Base-by-base conservation (phyloP, 2,329 filamentous ascomycete species). In the Bipolaris sorokiniana region DNA sequence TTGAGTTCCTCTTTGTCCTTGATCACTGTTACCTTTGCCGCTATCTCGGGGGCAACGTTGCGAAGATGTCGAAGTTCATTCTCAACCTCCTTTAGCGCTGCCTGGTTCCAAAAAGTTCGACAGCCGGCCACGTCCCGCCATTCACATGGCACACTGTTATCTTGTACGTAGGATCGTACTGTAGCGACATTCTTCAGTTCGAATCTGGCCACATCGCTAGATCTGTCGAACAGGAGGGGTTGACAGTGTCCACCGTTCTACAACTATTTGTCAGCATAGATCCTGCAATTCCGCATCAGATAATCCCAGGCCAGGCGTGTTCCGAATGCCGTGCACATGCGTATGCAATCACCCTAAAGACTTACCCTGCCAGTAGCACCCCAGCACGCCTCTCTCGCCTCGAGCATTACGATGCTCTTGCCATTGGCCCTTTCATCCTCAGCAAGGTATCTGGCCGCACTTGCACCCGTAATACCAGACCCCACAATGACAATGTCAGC, bases 281-380 rank as follows among this genome's bases (percentile, higher is more conserved):
- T 54, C 16, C 31, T 13, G 10, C 2, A 28, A 18, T 11, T 9
- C 31, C 22, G 9, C 9, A 15, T 23, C 31, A 4, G 40, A 36
- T 31, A 22, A 34, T 7, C 16, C n/a, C n/a, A 33, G 10, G 18
- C 15, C 42, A 45, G 7, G n/a, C 28, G 7, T 18, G 13, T 5
- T 20, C 44, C 28, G 28, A 31, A n/a, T 48, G 15, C 9, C 9
- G 22, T 18, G 7, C 16, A n/a, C 33, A 28, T 10, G 23, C 28
- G n/a, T 26, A 15, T 3, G 4, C 1, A 11, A 36, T n/a, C 23
- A 37, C 1, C 15, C 15, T 13, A 23, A 47, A 3, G 37, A 67
- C 86, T 81, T 69, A 90, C 88, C 69, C 90, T 79, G n/a, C 90
- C 90, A 1, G 90, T 94, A n/a, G 90, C 90, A 16, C 90, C 90